Base-by-base conservation (phyloP, 257 asterid species). In the Buddleja alternifolia region DNA sequence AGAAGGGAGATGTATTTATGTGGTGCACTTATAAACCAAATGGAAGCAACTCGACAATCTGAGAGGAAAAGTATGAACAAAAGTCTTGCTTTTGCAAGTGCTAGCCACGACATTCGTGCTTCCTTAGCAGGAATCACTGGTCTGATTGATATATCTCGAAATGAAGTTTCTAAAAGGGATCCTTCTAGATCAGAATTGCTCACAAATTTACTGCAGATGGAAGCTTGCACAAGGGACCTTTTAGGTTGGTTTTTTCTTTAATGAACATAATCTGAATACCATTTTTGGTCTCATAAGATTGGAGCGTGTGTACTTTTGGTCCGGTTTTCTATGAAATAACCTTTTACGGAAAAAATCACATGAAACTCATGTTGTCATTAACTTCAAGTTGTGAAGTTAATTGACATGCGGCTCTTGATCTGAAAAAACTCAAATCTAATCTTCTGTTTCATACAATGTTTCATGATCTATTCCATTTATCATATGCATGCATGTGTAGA, bases 81-180 rank as follows among this genome's bases (percentile, higher is more conserved):
- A 70, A 89, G 79, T 55, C 81, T 77, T 20, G 96, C 94, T 23
- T 87, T 85, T 47, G 92, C 89, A 1, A 83, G 80, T 3, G 95
- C 96, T n/a, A 87, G 88, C 82, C 97, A 92, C 15, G 96, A 92
- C 66, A 76, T 92, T 2, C 93, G 95, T 12, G 88, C 86, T 25
- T 72, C 86, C 19, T 73, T 87, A 46, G 92, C 94, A 8, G 95
- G 85, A 52, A 80, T 89, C 10, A 67, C 51, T 3, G 88, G 95
- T 51, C 73, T 87, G 8, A 78, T 87, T 10, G 85, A 86, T 45
- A 34, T 82, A 9, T 80, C 81, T 40, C 81, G 78, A 0, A 10
- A 37, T 5, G 78, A 76, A 24, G 80, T 74, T 45, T 19, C 72
- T 0, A 73, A 63, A 53, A 56, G 66, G 64, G 76, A 74, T 9